These are phyloP conservation scores for Fagopyrum esculentum DNA, from an alignment of 148 eudicot species.

Conservation along the genomic window DNA sequence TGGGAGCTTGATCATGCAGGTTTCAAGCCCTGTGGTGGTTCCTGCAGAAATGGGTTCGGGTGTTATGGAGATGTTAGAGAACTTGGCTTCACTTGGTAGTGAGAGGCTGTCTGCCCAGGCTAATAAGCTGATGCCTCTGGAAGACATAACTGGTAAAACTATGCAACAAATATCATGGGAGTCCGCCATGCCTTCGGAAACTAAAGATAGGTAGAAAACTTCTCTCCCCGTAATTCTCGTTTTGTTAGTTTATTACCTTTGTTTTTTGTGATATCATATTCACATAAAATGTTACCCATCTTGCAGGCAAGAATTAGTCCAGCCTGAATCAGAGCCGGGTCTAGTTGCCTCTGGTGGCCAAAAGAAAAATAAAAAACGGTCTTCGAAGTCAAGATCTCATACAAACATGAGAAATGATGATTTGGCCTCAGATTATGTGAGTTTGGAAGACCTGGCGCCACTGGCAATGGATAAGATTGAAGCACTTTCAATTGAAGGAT, in stretches of 20 bases:
- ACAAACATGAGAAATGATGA: conserved; percentile 26
- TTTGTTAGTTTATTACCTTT: background rate
- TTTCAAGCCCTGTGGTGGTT: conserved; percentile 56
- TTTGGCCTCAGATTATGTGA: conserved; percentile 57
- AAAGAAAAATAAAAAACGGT: conserved; percentile 27
- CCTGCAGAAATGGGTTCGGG: conserved; percentile 57
- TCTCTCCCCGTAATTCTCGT: background rate
- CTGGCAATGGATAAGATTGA: conserved; percentile 92
- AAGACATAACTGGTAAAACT: conserved; percentile 50
- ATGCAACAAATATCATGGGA: conserved; percentile 46
- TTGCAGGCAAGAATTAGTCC: conserved; percentile 47
- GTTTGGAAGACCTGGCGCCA: conserved; percentile 91
- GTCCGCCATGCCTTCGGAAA: conserved; percentile 25
- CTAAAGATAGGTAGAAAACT: conserved; percentile 30
- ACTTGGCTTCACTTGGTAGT: conserved; percentile 50
- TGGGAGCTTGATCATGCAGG: conserved; percentile 62
- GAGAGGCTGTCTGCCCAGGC: conserved; percentile 52
- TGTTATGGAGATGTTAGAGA: conserved; percentile 40
- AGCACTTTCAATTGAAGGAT: conserved; percentile 86
- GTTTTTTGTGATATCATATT: background rate
- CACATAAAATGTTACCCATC: background rate
- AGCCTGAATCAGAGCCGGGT: conserved; percentile 27
- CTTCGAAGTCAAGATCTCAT: conserved; percentile 27
- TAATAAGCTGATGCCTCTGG: conserved; percentile 57
- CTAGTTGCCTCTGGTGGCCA: conserved; percentile 24